Evolutionary conservation across 2,329 filamentous ascomycete genomes (phyloP).

Genomic region (Aspergillus costaricaensis): DNA sequence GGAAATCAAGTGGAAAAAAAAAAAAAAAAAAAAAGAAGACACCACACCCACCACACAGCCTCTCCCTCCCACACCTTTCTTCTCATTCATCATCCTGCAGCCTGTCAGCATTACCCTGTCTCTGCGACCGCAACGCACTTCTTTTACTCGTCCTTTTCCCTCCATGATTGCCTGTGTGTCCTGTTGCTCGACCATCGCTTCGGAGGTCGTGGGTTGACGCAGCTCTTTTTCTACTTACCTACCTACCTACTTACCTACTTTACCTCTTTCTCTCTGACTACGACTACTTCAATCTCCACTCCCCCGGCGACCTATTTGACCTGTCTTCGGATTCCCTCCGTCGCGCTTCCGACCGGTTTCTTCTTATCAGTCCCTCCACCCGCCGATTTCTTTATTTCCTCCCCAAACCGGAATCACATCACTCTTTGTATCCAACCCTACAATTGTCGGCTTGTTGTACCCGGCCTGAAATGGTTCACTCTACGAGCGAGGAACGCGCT

Average conservation of each 20-base stretch:
- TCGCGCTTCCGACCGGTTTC: background rate
- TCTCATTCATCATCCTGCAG: slow-evolving; percentile 9
- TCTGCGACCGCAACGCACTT: slow-evolving; percentile 5
- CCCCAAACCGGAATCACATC: background rate
- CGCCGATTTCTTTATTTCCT: background rate
- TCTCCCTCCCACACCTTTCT: background rate
- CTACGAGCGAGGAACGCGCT: slow-evolving; percentile 49
- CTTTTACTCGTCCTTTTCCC: slow-evolving; percentile 10
- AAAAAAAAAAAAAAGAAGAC: slow-evolving; percentile 1
- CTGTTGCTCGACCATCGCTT: slow-evolving; percentile 21
- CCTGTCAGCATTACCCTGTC: slow-evolving; percentile 4
- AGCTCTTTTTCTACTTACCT: background rate
- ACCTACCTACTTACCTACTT: too few species aligned
- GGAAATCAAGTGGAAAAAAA: background rate
- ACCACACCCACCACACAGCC: slow-evolving; percentile 1
- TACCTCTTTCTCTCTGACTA: slow-evolving; percentile 2
- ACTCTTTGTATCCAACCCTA: slow-evolving; percentile 15
- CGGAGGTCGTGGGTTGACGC: slow-evolving; percentile 23
- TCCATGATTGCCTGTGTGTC: slow-evolving; percentile 23
- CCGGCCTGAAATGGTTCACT: slow-evolving; percentile 45
- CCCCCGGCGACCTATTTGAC: slow-evolving; percentile 3
- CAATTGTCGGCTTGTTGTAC: slow-evolving; percentile 15
- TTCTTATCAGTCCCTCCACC: background rate
- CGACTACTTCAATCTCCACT: slow-evolving; percentile 8
- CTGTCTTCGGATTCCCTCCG: slow-evolving; percentile 13